Evolutionary conservation across 2,329 filamentous ascomycete genomes (phyloP).

Genomic region (Diaporthe eres): DNA sequence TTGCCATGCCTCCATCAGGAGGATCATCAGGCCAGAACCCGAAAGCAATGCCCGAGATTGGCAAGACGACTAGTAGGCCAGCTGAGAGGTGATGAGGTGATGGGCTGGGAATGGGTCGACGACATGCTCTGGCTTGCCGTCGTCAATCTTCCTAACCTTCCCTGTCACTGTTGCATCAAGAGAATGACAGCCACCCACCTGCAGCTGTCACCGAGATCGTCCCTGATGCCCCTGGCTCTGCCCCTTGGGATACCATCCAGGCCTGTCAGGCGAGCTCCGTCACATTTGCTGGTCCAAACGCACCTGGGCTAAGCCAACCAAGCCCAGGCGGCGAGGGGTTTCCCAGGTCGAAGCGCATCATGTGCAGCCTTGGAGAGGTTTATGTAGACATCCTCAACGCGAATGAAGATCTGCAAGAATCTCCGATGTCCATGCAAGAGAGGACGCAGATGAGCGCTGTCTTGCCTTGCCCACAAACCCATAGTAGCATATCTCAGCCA

Average conservation of each 20-base stretch:
- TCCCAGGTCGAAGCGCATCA: not conserved
- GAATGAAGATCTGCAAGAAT: slow-evolving; percentile 17
- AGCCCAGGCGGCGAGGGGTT: not conserved
- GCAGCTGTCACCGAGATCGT: slow-evolving; percentile 13
- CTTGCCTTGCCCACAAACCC: not conserved
- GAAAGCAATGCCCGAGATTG: not conserved
- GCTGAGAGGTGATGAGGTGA: not conserved
- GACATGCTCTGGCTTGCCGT: not conserved
- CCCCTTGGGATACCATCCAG: not conserved
- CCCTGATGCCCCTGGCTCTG: slow-evolving; percentile 1
- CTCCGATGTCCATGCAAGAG: not conserved
- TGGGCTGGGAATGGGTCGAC: not conserved
- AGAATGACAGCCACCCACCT: slow-evolving; percentile 12
- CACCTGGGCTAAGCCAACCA: not conserved
- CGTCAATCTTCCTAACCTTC: not conserved
- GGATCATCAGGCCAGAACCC: not conserved
- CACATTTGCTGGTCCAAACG: not conserved
- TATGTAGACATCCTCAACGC: not conserved
- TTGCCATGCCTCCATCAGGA: not conserved
- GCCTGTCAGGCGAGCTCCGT: not conserved
- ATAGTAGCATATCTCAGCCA: slow-evolving; percentile 3
- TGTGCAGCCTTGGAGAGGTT: not conserved
- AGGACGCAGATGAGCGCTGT: not conserved
- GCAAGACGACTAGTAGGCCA: not conserved
- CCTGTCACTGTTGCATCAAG: not conserved